phyloP scores from a whole-genome alignment of 164 flowering plant species.

The Dillenia suffruticosa region DNA sequence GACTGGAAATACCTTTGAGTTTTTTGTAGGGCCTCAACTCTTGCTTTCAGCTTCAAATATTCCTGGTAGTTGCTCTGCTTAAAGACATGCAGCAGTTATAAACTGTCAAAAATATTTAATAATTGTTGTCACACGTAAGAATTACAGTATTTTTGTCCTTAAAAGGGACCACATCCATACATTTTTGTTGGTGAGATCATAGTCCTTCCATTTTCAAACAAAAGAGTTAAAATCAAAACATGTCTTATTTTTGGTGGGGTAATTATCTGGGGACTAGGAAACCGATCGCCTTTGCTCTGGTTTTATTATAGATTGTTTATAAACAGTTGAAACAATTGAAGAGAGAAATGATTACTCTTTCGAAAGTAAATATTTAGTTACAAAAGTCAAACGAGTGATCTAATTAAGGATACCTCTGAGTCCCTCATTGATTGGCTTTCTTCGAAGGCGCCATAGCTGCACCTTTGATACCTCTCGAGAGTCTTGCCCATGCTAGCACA shows the following conservation, averaged over 20 bases:
- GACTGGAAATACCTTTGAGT: constrained; percentile 36
- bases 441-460: constrained; percentile 29
- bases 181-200: too few relatives aligned
- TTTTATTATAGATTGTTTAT: too few relatives aligned
- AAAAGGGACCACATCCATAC: too few relatives aligned
- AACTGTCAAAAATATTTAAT: background rate
- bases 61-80: constrained; percentile 47
- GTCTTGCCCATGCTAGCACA: constrained; percentile 33
- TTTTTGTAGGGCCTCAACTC: constrained; percentile 41
- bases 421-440: constrained; percentile 17
- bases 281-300: too few relatives aligned
- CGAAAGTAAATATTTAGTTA: too few relatives aligned
- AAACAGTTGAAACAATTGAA: too few relatives aligned
- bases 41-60: constrained; percentile 44
- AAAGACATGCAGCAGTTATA: background rate
- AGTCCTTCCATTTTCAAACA: too few relatives aligned
- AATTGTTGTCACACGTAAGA: too few relatives aligned
- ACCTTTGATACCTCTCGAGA: constrained; percentile 34
- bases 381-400: background rate
- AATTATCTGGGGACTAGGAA: too few relatives aligned
- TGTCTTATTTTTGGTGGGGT: too few relatives aligned
- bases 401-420: constrained; percentile 20
- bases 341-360: too few relatives aligned
- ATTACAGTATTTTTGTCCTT: background rate
- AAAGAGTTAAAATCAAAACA: too few relatives aligned